A percentile compares a stretch with the other conserved stretches of the same genome.
These are phyloP conservation scores for Dactylis glomerata DNA, from an alignment of 176 grass and related monocot genomes.

Conservation along the genomic window DNA sequence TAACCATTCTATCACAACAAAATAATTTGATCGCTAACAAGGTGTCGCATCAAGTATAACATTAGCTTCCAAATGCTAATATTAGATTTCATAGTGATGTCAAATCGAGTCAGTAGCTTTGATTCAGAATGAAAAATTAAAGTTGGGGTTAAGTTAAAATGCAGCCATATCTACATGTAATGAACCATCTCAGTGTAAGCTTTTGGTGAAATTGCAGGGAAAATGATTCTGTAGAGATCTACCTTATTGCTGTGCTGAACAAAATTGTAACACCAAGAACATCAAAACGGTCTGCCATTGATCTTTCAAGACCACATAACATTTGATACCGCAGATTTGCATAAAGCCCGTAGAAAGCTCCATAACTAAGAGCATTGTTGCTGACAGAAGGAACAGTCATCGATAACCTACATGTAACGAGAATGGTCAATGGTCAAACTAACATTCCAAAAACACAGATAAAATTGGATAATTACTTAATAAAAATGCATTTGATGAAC, in stretches of 20 bases:
- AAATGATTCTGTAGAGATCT: slow-evolving; percentile 1
- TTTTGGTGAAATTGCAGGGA: background rate
- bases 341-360: slow-evolving; percentile 70
- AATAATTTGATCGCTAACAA: background rate
- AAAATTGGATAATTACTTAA: background rate
- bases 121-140: background rate
- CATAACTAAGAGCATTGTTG: slow-evolving; percentile 64
- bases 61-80: slow-evolving; percentile 12
- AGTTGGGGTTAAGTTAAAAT: background rate
- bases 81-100: slow-evolving; percentile 6
- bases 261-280: slow-evolving; percentile 67
- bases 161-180: background rate
- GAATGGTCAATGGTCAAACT: background rate
- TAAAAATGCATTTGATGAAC: background rate
- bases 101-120: background rate
- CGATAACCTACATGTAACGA: slow-evolving; percentile 46
- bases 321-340: slow-evolving; percentile 70
- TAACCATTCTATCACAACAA: background rate
- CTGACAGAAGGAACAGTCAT: slow-evolving; percentile 59
- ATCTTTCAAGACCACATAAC: slow-evolving; percentile 55
- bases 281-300: slow-evolving; percentile 60
- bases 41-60: background rate
- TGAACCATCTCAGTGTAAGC: background rate
- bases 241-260: slow-evolving; percentile 65
- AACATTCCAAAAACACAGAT: background rate